Base-by-base conservation (phyloP, 2,329 filamentous ascomycete species). In the Colletotrichum melonis region DNA sequence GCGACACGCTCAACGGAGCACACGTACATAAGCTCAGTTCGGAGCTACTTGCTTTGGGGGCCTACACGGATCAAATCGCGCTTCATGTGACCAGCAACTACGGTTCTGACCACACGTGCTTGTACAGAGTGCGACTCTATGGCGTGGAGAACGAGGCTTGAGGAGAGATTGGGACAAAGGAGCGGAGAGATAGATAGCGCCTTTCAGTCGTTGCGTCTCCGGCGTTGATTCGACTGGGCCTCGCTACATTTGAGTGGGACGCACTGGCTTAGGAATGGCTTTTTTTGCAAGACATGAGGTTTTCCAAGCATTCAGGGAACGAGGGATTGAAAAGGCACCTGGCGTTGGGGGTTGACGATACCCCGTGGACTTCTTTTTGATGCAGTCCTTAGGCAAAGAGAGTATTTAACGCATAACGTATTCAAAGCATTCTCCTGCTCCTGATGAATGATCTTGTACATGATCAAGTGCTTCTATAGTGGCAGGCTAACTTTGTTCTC, bases 71-170 rank as follows among this genome's bases (percentile, higher is more conserved):
- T 60, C 83, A 88, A 9, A 79, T 93, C 8, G 78, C 90, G 22
- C 79, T 93, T 28, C 84, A 90, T 14, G 87, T 89, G 1, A 80
- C 86, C 68, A 88, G 82, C 77, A 93, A 93, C 78, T 88, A 91
- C 77, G 91, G 91, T 16, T 83, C 85, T 11, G 82, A 89, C 59
- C 90, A 92, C 78, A 93, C 91, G 4, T 93, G 92, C 78, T 88
- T 93, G 77, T 93, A 93, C 81, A 84, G 91, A 1, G 80, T 92
- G n/a, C 83, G 87, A 69, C 72, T 93, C 57, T 92, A 89, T 78
- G 92, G 86, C 19, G 42, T 22, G 7, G 80, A 87, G 38, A 67
- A 78, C 28, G 73, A 77, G 46, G 77, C 14, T 30, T 73, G 38
- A 42, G 38, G 38, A 3, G 6, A 19, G 57, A 73, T 42, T 11